Percentiles rank a stretch among this genome's conserved stretches.
Evolutionary conservation across 768 basidiomycete genomes (phyloP).

Genomic region (Tephrocybe rancida): DNA sequence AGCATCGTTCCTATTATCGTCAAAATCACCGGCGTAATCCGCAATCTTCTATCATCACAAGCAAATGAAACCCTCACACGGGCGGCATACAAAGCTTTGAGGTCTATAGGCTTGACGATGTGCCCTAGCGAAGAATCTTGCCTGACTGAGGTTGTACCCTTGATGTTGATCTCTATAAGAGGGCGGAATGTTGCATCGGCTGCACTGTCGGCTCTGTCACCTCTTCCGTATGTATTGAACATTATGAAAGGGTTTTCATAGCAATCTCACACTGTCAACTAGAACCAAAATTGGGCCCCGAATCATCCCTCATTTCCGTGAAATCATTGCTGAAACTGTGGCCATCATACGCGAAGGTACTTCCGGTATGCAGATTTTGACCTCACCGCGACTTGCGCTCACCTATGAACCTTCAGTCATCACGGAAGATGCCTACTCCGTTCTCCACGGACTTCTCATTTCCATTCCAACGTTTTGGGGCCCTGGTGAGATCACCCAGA

Average conservation of each 20-base stretch:
- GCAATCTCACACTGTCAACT: slow-evolving; percentile 2
- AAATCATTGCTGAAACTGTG: slow-evolving; percentile 64
- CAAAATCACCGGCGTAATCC: slow-evolving; percentile 53
- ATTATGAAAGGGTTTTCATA: neutral
- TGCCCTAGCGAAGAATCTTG: slow-evolving; percentile 67
- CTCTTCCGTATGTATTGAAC: slow-evolving; percentile 56
- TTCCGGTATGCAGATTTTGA: slow-evolving; percentile 28
- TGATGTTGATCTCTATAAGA: slow-evolving; percentile 52
- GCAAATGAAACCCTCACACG: slow-evolving; percentile 39
- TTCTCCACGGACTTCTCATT: slow-evolving; percentile 69
- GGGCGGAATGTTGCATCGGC: slow-evolving; percentile 35
- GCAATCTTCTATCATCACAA: slow-evolving; percentile 45
- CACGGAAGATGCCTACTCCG: slow-evolving; percentile 37
- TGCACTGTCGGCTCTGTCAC: slow-evolving; percentile 57
- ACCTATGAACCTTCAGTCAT: slow-evolving; percentile 22
- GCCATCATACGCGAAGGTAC: slow-evolving; percentile 44
- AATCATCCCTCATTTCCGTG: slow-evolving; percentile 82
- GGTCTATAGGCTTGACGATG: slow-evolving; percentile 58
- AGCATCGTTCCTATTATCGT: slow-evolving; percentile 50
- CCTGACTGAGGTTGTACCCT: slow-evolving; percentile 61
- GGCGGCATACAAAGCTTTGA: slow-evolving; percentile 62
- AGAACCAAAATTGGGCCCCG: slow-evolving; percentile 85
- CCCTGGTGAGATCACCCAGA: slow-evolving; percentile 52
- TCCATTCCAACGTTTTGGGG: slow-evolving; percentile 88
- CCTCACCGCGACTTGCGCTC: neutral